These are phyloP conservation scores for Melaleuca quinquenervia DNA, from an alignment of 345 rosid species.

Conservation along the genomic window DNA sequence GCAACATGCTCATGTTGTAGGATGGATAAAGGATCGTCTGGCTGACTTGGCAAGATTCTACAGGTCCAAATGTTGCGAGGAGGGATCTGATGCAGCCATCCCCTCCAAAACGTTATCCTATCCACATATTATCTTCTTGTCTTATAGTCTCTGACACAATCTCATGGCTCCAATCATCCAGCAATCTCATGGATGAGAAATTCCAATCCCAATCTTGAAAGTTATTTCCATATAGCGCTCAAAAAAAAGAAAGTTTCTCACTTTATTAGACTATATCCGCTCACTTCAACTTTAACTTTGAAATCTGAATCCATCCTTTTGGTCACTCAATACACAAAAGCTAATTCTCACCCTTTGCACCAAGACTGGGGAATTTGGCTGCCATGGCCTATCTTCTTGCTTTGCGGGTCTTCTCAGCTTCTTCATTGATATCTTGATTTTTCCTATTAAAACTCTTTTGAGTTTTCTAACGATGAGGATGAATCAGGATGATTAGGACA, in stretches of 20 bases:
- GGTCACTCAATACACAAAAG: neutral
- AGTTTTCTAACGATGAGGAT: slow-evolving; percentile 8
- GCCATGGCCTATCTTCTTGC: neutral
- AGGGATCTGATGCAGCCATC: slow-evolving; percentile 1
- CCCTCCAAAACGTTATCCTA: slow-evolving; percentile 25
- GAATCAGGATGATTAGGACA: slow-evolving; percentile 22
- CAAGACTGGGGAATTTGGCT: neutral
- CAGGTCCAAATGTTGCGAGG: neutral
- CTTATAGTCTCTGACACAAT: slow-evolving; percentile 7
- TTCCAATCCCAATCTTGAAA: neutral
- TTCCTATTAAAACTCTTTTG: neutral
- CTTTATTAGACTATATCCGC: neutral
- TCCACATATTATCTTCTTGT: slow-evolving; percentile 14
- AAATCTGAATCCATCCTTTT: neutral
- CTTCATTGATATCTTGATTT: neutral
- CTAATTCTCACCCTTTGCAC: neutral
- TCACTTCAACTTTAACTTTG: neutral
- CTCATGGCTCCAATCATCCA: slow-evolving; percentile 12
- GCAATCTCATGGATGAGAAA: neutral
- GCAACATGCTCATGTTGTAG: neutral
- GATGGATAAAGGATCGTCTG: neutral
- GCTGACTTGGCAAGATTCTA: slow-evolving; percentile 9
- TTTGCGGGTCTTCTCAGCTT: neutral
- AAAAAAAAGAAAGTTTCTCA: neutral
- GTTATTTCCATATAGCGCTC: neutral